phyloP scores from a whole-genome alignment of 208 protist genomes.

The Leishmania aethiopica region DNA sequence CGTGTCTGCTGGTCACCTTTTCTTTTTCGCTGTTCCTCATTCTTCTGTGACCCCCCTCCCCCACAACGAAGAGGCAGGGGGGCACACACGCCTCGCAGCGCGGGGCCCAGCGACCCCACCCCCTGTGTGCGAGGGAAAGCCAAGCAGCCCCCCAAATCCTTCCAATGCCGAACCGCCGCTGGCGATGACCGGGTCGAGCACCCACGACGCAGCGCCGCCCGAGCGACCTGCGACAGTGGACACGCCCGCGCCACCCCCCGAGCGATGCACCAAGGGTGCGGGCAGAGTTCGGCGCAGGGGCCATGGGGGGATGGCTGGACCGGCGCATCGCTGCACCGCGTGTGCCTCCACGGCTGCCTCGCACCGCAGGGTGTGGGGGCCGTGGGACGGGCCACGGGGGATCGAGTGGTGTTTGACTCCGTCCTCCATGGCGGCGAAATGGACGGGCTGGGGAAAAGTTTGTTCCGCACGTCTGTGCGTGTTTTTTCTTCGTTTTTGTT shows the following conservation, averaged over 20 bases:
- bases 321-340: not conserved
- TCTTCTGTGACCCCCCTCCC: too few species aligned
- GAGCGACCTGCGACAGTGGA: not conserved
- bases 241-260: not conserved
- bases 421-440: too few species aligned
- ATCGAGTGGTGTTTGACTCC: not conserved
- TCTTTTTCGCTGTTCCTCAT: not conserved
- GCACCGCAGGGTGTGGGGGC: not conserved
- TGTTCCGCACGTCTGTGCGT: too few species aligned
- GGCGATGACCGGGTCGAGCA: not conserved
- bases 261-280: not conserved
- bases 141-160: not conserved
- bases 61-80: not conserved
- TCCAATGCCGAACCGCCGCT: not conserved
- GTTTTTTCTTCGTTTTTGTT: too few species aligned
- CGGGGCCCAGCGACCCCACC: not conserved
- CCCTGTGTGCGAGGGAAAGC: not conserved
- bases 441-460: too few species aligned
- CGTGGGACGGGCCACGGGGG: not conserved
- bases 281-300: not conserved
- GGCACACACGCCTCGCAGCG: too few species aligned
- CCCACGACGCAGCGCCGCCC: not conserved
- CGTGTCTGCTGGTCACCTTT: not conserved
- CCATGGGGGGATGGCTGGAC: not conserved
- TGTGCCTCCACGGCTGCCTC: not conserved